These are phyloP conservation scores for Clonostachys solani DNA, from an alignment of 2,329 filamentous ascomycete genomes.

Conservation along the genomic window DNA sequence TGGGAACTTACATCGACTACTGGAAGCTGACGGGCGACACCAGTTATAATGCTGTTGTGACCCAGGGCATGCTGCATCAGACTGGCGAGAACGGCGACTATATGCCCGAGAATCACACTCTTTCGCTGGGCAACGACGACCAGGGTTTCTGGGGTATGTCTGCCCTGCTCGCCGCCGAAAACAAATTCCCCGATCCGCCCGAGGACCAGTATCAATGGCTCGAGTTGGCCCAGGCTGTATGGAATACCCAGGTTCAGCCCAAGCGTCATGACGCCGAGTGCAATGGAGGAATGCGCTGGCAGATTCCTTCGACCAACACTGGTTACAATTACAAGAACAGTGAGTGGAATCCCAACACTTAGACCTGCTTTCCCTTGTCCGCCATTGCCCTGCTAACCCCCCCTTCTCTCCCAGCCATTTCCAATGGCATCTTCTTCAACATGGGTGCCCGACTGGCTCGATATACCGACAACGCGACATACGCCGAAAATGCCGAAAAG, in stretches of 20 bases:
- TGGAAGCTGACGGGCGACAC: slow-evolving; percentile 60
- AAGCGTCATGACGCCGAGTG: slow-evolving; percentile 62
- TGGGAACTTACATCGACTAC: slow-evolving; percentile 61
- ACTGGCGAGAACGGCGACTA: slow-evolving; percentile 48
- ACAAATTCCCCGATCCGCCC: slow-evolving; percentile 62
- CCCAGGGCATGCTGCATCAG: slow-evolving; percentile 51
- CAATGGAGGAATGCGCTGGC: slow-evolving; percentile 71
- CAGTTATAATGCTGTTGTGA: slow-evolving; percentile 51
- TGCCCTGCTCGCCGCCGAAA: slow-evolving; percentile 68
- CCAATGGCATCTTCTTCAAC: slow-evolving; percentile 68
- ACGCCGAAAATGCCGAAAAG: slow-evolving; percentile 69
- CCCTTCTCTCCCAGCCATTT: slow-evolving; percentile 35
- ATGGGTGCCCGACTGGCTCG: slow-evolving; percentile 66
- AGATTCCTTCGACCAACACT: slow-evolving; percentile 68
- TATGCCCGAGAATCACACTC: slow-evolving; percentile 55
- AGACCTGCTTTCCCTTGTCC: too few species aligned
- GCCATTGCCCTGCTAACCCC: neutral
- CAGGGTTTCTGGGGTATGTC: slow-evolving; percentile 74
- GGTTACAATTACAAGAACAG: slow-evolving; percentile 58
- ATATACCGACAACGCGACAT: slow-evolving; percentile 76
- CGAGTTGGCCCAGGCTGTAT: slow-evolving; percentile 66
- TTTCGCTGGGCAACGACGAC: slow-evolving; percentile 58
- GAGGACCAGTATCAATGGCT: slow-evolving; percentile 63
- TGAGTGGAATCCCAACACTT: slow-evolving; percentile 5
- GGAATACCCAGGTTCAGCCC: slow-evolving; percentile 59